A percentile compares a stretch with the other conserved stretches of the same genome.
These are phyloP conservation scores for Fusarium concolor DNA, from an alignment of 2,329 filamentous ascomycete genomes.

Conservation along the genomic window DNA sequence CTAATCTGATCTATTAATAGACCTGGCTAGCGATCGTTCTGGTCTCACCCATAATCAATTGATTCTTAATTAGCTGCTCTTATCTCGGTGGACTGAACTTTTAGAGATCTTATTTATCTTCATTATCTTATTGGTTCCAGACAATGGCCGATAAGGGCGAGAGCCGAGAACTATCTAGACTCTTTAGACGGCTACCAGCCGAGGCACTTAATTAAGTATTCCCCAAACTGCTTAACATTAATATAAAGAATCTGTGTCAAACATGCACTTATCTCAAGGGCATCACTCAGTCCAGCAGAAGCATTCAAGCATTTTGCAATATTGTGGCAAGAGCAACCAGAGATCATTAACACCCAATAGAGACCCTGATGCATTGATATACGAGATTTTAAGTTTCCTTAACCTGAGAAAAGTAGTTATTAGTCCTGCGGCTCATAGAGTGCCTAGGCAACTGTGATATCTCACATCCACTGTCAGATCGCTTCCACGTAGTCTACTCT, in stretches of 20 bases:
- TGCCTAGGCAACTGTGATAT: slow-evolving; percentile 52
- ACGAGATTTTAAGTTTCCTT: slow-evolving; percentile 49
- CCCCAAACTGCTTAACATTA: not conserved
- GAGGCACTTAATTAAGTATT: not conserved
- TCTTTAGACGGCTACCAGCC: not conserved
- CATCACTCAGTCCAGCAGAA: not conserved
- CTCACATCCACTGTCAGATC: slow-evolving; percentile 44
- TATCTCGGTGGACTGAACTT: too few species aligned
- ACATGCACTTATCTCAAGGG: not conserved
- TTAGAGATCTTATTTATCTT: too few species aligned
- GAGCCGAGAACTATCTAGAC: not conserved
- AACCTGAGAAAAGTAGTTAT: slow-evolving; percentile 52
- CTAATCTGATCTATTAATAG: too few species aligned
- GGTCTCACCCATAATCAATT: too few species aligned
- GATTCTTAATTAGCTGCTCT: too few species aligned
- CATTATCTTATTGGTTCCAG: too few species aligned
- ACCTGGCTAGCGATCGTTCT: too few species aligned
- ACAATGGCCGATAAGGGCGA: too few species aligned
- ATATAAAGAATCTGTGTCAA: slow-evolving; percentile 12
- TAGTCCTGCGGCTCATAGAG: slow-evolving; percentile 55
- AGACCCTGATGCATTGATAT: slow-evolving; percentile 50
- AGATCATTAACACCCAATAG: slow-evolving; percentile 45
- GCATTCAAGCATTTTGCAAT: slow-evolving; percentile 49
- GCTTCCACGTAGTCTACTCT: slow-evolving; percentile 50
- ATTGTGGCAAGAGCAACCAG: slow-evolving; percentile 51